phyloP scores from a whole-genome alignment of 2,329 filamentous ascomycete genomes.

The Ceratocystis ficicola region DNA sequence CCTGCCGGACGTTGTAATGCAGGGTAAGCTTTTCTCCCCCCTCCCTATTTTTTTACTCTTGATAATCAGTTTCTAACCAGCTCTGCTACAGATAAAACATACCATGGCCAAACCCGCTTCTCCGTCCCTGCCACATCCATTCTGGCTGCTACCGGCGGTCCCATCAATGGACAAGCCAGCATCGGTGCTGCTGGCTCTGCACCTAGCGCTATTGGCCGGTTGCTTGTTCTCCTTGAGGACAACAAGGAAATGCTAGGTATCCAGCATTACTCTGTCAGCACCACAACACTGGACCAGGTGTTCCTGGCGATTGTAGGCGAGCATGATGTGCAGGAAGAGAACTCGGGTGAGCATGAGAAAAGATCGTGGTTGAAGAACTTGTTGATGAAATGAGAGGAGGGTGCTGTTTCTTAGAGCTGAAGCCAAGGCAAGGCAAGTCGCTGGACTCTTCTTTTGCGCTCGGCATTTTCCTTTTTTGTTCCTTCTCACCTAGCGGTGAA shows the following conservation, averaged over 20 bases:
- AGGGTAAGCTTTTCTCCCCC: conserved; percentile 28
- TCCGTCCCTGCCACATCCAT: conserved; percentile 48
- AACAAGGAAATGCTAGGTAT: conserved; percentile 56
- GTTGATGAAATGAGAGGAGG: background rate
- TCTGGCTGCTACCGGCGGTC: background rate
- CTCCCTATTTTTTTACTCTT: background rate
- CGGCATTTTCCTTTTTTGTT: too few relatives aligned
- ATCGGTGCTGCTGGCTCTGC: background rate
- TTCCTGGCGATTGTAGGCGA: conserved; percentile 74
- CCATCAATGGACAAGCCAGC: background rate
- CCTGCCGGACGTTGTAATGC: conserved; percentile 55
- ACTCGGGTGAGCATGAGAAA: conserved; percentile 34
- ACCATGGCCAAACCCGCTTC: conserved; percentile 81
- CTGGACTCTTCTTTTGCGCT: background rate
- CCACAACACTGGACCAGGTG: conserved; percentile 81
- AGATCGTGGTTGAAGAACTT: conserved; percentile 16
- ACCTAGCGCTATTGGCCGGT: conserved; percentile 46
- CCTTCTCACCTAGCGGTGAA: too few relatives aligned
- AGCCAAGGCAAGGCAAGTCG: background rate
- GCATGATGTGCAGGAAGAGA: conserved; percentile 68
- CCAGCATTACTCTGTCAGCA: conserved; percentile 75
- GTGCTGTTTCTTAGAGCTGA: too few relatives aligned
- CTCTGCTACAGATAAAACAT: conserved; percentile 45
- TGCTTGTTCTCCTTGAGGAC: conserved; percentile 64
- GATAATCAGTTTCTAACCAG: conserved; percentile 3